A percentile compares a stretch with the other conserved stretches of the same genome.
Conservation (phyloP, 371 early-diverging fungal species). For the Rhizomucor miehei region DNA sequence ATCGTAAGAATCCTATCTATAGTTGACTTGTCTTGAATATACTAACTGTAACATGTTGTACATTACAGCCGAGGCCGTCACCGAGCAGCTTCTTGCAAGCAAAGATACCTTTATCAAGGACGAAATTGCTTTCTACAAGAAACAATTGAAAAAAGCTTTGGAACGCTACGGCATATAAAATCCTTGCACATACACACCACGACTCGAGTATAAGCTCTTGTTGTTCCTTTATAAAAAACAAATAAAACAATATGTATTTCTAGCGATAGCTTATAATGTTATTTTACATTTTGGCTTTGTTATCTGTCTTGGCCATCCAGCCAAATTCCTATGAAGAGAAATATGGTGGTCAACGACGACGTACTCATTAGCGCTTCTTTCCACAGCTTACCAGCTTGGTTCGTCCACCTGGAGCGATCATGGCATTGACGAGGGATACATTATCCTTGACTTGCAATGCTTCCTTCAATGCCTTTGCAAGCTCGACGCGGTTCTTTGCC, state of each 20-base stretch:
- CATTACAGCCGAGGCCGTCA: not conserved
- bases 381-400: slow-evolving; percentile 36
- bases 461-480: slow-evolving; percentile 50
- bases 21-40: too few relatives aligned
- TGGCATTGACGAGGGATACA: slow-evolving; percentile 47
- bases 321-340: slow-evolving; percentile 16
- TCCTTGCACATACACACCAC: too few relatives aligned
- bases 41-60: too few relatives aligned
- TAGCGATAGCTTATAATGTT: too few relatives aligned
- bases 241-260: too few relatives aligned
- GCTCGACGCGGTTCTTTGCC: slow-evolving; percentile 57
- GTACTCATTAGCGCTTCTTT: too few relatives aligned
- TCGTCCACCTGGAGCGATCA: slow-evolving; percentile 51
- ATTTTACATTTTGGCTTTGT: slow-evolving; percentile 11
- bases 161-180: slow-evolving; percentile 8
- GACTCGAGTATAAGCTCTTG: too few relatives aligned
- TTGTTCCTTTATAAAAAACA: too few relatives aligned
- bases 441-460: slow-evolving; percentile 39
- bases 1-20: slow-evolving; percentile 13
- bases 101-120: slow-evolving; percentile 1
- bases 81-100: not conserved
- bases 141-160: slow-evolving; percentile 7
- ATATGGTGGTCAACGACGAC: too few relatives aligned
- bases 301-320: slow-evolving; percentile 17
- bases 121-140: slow-evolving; percentile 7